Evolutionary conservation across 2,329 filamentous ascomycete species (phyloP).

Genomic region (Fusarium scirpi): DNA sequence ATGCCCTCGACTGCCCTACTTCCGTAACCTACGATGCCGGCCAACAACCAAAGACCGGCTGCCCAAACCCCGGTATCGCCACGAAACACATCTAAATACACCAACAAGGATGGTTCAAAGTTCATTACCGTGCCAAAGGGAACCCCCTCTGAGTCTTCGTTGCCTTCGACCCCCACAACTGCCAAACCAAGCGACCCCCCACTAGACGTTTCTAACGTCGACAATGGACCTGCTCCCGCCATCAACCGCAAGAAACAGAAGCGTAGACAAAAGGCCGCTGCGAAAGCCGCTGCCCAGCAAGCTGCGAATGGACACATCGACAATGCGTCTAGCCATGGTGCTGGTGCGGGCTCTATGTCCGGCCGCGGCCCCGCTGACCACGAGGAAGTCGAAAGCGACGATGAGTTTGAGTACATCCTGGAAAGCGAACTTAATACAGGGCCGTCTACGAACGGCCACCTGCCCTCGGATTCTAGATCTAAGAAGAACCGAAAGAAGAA

Average conservation of each 20-base stretch:
- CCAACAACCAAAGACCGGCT: slow-evolving; percentile 65
- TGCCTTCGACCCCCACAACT: slow-evolving; percentile 64
- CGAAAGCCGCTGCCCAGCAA: slow-evolving; percentile 66
- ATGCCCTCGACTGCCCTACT: slow-evolving; percentile 54
- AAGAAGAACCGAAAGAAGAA: slow-evolving; percentile 79
- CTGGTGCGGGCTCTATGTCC: slow-evolving; percentile 39
- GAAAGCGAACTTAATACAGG: slow-evolving; percentile 50
- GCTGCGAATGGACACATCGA: slow-evolving; percentile 57
- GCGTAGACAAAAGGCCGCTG: slow-evolving; percentile 86
- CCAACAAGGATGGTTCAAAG: slow-evolving; percentile 77
- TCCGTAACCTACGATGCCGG: slow-evolving; percentile 61
- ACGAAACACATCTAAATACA: slow-evolving; percentile 69
- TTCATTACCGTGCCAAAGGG: slow-evolving; percentile 74
- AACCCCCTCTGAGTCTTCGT: slow-evolving; percentile 64
- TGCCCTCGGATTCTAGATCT: slow-evolving; percentile 54
- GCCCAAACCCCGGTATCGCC: slow-evolving; percentile 64
- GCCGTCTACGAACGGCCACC: slow-evolving; percentile 49
- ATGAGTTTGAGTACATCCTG: slow-evolving; percentile 60
- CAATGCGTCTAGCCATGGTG: slow-evolving; percentile 43
- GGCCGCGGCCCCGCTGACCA: slow-evolving; percentile 54
- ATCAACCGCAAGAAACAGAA: slow-evolving; percentile 97
- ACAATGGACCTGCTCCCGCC: slow-evolving; percentile 56
- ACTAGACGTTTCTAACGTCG: slow-evolving; percentile 40
- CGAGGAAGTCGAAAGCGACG: slow-evolving; percentile 68
- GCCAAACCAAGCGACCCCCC: slow-evolving; percentile 53